phyloP scores from a whole-genome alignment of 768 basidiomycete species.

The Pleurotus tuber-regium region DNA sequence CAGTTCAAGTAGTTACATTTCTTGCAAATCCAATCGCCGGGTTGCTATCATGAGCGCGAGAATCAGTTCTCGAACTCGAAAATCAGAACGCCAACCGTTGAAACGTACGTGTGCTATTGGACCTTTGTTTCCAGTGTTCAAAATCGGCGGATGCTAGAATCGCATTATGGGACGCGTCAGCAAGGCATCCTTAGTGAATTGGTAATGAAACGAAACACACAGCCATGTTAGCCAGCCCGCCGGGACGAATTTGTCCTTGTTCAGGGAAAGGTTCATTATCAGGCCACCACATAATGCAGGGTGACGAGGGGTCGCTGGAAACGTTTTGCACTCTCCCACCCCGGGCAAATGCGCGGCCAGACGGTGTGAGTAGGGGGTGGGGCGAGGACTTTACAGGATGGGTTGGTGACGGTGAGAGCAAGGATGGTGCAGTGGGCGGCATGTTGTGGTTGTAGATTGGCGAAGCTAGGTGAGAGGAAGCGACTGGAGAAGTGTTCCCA shows the following conservation, averaged over 20 bases:
- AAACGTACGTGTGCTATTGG: slow-evolving; percentile 78
- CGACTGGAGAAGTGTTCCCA: slow-evolving; percentile 12
- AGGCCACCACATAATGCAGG: slow-evolving; percentile 89
- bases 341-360: slow-evolving; percentile 71
- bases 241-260: slow-evolving; percentile 73
- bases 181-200: background rate
- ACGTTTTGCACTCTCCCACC: slow-evolving; percentile 82
- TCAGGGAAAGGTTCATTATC: slow-evolving; percentile 85
- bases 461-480: slow-evolving; percentile 12
- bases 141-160: slow-evolving; percentile 74
- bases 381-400: too few species aligned
- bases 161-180: slow-evolving; percentile 2
- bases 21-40: slow-evolving; percentile 79
- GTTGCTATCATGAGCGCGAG: too few species aligned
- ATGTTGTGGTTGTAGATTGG: slow-evolving; percentile 15
- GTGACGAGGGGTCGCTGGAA: slow-evolving; percentile 64
- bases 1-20: slow-evolving; percentile 89
- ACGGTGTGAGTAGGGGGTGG: slow-evolving; percentile 80
- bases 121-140: slow-evolving; percentile 86
- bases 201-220: slow-evolving; percentile 32
- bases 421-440: slow-evolving; percentile 18
- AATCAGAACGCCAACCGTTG: too few species aligned
- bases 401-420: slow-evolving; percentile 24
- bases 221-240: slow-evolving; percentile 47
- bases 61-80: too few species aligned